Evolutionary conservation across 2,329 filamentous ascomycete species (phyloP).

Genomic region (Nemania sp.): DNA sequence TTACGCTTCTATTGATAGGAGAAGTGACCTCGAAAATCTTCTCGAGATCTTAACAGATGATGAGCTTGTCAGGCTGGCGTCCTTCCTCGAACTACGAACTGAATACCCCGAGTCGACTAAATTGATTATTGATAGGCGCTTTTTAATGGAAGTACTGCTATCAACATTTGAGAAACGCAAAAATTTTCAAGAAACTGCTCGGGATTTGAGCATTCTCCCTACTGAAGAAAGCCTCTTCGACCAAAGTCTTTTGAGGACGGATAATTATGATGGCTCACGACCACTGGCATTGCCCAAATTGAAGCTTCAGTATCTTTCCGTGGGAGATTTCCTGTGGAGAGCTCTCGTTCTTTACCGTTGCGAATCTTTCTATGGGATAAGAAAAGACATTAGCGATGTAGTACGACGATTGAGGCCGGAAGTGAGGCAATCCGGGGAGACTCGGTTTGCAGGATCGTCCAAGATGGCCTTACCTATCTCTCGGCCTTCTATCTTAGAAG

Average conservation of each 20-base stretch:
- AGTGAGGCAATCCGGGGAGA: conserved; percentile 71
- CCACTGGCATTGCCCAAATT: conserved; percentile 93
- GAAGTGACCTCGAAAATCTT: conserved; percentile 81
- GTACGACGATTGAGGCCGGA: conserved; percentile 83
- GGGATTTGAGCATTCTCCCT: conserved; percentile 79
- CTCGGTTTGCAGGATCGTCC: conserved; percentile 83
- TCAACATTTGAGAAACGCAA: conserved; percentile 80
- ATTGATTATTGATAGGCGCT: conserved; percentile 71
- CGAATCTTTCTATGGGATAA: conserved; percentile 93
- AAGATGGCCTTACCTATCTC: conserved; percentile 91
- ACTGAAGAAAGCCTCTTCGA: conserved; percentile 88
- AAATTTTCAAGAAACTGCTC: conserved; percentile 84
- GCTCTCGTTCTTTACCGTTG: conserved; percentile 89
- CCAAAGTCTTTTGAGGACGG: conserved; percentile 79
- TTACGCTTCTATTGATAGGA: conserved; percentile 86
- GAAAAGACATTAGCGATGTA: conserved; percentile 87
- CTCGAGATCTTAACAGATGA: conserved; percentile 78
- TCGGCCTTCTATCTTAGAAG: conserved; percentile 88
- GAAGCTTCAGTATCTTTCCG: conserved; percentile 93
- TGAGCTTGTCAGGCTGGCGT: conserved; percentile 78
- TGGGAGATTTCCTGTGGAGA: conserved; percentile 97
- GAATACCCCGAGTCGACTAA: conserved; percentile 80
- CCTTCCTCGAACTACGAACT: conserved; percentile 80
- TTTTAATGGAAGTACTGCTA: conserved; percentile 78
- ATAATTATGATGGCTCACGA: conserved; percentile 86